Evolutionary conservation across 805 yeast species (phyloP).

Genomic region (Metschnikowia baotianmanensis): DNA sequence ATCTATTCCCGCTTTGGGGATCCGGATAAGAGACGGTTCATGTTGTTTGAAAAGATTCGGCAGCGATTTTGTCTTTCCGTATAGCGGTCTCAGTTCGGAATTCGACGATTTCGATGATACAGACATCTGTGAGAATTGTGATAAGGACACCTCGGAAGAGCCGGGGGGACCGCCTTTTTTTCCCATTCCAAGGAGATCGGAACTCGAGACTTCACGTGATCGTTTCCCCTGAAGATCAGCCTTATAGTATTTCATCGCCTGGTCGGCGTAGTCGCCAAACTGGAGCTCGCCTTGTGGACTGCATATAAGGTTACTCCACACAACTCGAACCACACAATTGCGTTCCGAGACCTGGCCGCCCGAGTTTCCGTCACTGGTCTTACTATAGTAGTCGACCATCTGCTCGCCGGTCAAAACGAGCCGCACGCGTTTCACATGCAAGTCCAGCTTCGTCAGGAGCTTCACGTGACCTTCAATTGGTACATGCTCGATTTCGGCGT

Average conservation of each 20-base stretch:
- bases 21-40: conserved; percentile 20
- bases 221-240: conserved; percentile 17
- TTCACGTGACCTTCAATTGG: conserved; percentile 48
- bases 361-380: conserved; percentile 27
- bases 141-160: too few species aligned
- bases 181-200: conserved; percentile 10
- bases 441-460: conserved; percentile 42
- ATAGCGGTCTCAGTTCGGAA: too few species aligned
- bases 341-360: conserved; percentile 38
- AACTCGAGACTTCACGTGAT: conserved; percentile 13
- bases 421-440: conserved; percentile 38
- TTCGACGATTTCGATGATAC: too few species aligned
- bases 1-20: conserved; percentile 39
- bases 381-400: conserved; percentile 39
- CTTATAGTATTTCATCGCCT: conserved; percentile 21
- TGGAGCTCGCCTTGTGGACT: conserved; percentile 35
- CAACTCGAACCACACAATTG: conserved; percentile 39
- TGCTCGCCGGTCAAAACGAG: conserved; percentile 44
- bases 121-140: too few species aligned
- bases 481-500: conserved; percentile 42
- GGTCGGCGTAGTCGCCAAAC: conserved; percentile 44
- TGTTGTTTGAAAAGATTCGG: conserved; percentile 22
- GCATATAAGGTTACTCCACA: conserved; percentile 49
- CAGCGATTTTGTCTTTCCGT: conserved; percentile 34
- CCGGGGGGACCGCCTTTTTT: too few species aligned